Evolutionary conservation across 257 asterid genomes (phyloP), one percentile per base, ranked within the genome.

Genomic region (Gardenia jasminoides): DNA sequence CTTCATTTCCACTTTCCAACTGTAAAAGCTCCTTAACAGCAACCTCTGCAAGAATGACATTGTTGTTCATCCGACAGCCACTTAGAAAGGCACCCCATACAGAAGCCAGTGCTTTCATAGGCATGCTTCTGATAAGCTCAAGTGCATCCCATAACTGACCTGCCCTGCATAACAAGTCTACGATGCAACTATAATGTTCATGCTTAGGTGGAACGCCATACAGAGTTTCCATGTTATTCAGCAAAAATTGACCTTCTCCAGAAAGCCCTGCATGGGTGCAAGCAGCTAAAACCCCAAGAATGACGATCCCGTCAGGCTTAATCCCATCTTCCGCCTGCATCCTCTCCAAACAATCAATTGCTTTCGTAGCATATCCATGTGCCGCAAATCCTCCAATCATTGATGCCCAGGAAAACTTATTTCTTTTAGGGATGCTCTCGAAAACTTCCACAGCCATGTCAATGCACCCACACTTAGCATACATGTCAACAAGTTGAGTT

Each of bases 401-500:
- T 13, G 83, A 80, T 28, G 86, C 85, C 90, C 88, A 87, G 0
- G 85, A 80, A 65, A 80, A 82, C 59, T 76, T 80, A 76, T 78
- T 82, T 77, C 85, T 72, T 56, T 24, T 84, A 20, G 84, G 82
- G 82, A 89, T 88, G 78, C 85, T 77, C 20, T 74, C 82, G 20
- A 94, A 94, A n/a, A 91, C 89, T 9, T 86, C 80, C 72, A 87
- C 87, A 15, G 97, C 95, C 79, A 76, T 81, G 67, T 86, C 85
- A 85, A 94, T 78, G 72, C 86, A 80, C 75, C 97, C 92, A 71
- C 98, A 92, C 88, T 92, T 92, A 24, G 96, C 90, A 64, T 94
- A 91, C 96, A 90, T 91, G 84, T 92, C 97, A 39, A 92, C 91
- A 73, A 94, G 93, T 33, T 91, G 87, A 48, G 92, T 92, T 70